Base-by-base conservation (phyloP, 163 green algal genomes). In the Coccomyxa subellipsoidea region DNA sequence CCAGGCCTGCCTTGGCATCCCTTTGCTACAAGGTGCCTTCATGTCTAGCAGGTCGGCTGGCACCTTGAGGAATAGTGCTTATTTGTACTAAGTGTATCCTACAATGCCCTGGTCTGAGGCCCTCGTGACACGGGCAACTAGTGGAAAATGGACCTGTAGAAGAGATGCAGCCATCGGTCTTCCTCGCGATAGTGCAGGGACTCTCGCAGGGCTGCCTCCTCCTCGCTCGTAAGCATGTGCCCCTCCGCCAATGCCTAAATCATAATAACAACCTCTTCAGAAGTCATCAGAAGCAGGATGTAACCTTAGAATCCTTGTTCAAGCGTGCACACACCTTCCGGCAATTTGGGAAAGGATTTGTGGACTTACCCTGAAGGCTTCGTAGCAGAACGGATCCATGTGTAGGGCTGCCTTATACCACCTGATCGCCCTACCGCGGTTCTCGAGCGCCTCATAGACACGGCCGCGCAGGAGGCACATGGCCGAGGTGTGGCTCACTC, bases 301-400 rank as follows among this genome's bases (percentile, higher is more conserved):
- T n/a, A n/a, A n/a, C n/a, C n/a, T n/a, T n/a, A n/a, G n/a, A n/a
- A n/a, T n/a, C n/a, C n/a, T n/a, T n/a, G n/a, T n/a, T n/a, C n/a
- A n/a, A n/a, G n/a, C n/a, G n/a, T n/a, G n/a, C n/a, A n/a, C n/a
- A n/a, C n/a, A n/a, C n/a, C n/a, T n/a, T n/a, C n/a, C n/a, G n/a
- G n/a, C n/a, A n/a, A n/a, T n/a, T n/a, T n/a, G n/a, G n/a, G n/a
- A n/a, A n/a, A n/a, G n/a, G n/a, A n/a, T n/a, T n/a, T n/a, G n/a
- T n/a, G n/a, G 66, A 23, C 66, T 23, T 32, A 82, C 84, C 81
- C 93, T 86, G 81, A 97, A 96, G 15, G 95, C 95, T 84, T 98
- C 95, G 47, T 95, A 93, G 87, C 95, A 98, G 84, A 94, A 97
- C 0, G 96, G 92, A 85, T 99, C 96, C 15, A 80, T 66, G 75